Conservation (phyloP, 768 basidiomycete genomes). For the Tylopilus sp. region DNA sequence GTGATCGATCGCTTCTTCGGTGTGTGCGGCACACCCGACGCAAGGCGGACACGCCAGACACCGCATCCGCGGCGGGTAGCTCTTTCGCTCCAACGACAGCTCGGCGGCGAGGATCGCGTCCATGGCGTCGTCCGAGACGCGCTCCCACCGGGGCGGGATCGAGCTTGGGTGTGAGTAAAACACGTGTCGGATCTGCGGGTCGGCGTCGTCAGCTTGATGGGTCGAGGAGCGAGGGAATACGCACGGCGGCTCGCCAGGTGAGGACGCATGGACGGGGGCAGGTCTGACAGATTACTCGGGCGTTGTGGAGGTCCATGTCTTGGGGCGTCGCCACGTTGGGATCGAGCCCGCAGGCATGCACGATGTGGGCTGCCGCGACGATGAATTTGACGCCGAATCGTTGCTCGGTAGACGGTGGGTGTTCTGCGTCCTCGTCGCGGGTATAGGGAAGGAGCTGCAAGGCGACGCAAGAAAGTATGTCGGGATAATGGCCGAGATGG, state of each 20-base stretch:
- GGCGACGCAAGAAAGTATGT: not conserved
- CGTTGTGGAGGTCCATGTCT: constrained; percentile 3
- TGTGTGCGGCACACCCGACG: not conserved
- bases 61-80: not conserved
- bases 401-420: not conserved
- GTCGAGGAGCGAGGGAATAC: no score
- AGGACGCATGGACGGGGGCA: not conserved
- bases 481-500: not conserved
- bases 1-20: not conserved
- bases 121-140: not conserved
- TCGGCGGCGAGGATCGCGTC: not conserved
- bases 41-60: not conserved
- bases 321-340: not conserved
- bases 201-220: no score
- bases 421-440: not conserved
- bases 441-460: no score
- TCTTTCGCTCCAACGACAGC: not conserved
- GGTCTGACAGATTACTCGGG: not conserved
- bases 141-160: not conserved
- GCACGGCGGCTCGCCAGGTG: not conserved
- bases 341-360: constrained; percentile 1
- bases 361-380: not conserved
- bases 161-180: not conserved
- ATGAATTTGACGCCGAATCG: not conserved
- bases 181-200: not conserved